These are phyloP conservation scores for Cladosporium halotolerans DNA, from an alignment of 2,329 filamentous ascomycete genomes.

Conservation along the genomic window DNA sequence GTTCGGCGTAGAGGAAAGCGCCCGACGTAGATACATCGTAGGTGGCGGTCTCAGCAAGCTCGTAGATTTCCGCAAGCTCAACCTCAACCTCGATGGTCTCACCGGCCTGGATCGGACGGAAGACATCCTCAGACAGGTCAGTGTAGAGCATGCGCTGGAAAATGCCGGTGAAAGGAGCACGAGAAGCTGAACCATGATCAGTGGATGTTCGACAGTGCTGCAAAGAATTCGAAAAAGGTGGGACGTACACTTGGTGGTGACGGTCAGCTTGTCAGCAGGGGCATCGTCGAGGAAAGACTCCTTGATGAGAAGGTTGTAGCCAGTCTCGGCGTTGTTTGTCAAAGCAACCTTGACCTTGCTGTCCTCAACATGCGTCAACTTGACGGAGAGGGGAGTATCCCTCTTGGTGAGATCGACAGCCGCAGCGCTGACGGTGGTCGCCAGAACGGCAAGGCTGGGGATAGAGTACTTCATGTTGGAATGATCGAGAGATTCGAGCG, in stretches of 20 bases:
- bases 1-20: slow-evolving; percentile 49
- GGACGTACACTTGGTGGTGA: slow-evolving; percentile 17
- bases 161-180: slow-evolving; percentile 46
- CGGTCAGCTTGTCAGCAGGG: slow-evolving; percentile 22
- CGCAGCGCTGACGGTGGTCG: slow-evolving; percentile 14
- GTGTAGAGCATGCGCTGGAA: slow-evolving; percentile 45
- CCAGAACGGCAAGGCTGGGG: slow-evolving; percentile 12
- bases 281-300: slow-evolving; percentile 24
- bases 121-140: slow-evolving; percentile 44
- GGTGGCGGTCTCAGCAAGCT: slow-evolving; percentile 3
- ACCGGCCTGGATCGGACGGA: slow-evolving; percentile 42
- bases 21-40: slow-evolving; percentile 54
- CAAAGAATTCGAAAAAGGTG: not conserved
- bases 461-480: slow-evolving; percentile 10
- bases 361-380: slow-evolving; percentile 18
- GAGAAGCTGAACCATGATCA: not conserved
- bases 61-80: slow-evolving; percentile 51
- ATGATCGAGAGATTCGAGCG: not conserved
- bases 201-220: not conserved
- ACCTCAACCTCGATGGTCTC: slow-evolving; percentile 49
- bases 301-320: slow-evolving; percentile 24
- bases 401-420: slow-evolving; percentile 21
- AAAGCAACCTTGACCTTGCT: slow-evolving; percentile 22
- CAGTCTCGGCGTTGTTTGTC: slow-evolving; percentile 21
- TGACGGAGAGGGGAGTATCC: slow-evolving; percentile 20